Evolutionary conservation across 106 monocot species (phyloP).

Genomic region (Platanthera guangdongensis): DNA sequence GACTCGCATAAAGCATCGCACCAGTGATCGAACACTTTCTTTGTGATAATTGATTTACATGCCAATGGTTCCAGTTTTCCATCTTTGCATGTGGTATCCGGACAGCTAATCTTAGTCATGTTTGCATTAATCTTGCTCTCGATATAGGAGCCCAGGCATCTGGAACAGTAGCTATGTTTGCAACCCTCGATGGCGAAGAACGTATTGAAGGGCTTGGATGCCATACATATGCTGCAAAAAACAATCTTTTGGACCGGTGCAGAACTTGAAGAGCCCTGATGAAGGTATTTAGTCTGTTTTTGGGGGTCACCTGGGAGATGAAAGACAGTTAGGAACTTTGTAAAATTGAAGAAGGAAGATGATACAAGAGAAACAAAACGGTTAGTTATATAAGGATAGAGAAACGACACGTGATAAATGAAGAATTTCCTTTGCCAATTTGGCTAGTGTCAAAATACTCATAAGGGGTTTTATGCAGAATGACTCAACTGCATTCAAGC

Average conservation of each 20-base stretch:
- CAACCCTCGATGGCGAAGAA: slow-evolving; percentile 2
- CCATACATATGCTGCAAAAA: slow-evolving; percentile 11
- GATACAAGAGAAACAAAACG: background rate
- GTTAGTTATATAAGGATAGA: background rate
- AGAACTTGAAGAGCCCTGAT: background rate
- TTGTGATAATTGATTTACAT: slow-evolving; percentile 1
- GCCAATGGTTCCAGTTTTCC: background rate
- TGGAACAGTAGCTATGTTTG: slow-evolving; percentile 1
- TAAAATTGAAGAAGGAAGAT: too few relatives aligned
- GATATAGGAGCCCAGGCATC: slow-evolving; percentile 1
- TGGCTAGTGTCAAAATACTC: too few relatives aligned
- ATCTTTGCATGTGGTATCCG: slow-evolving; percentile 5
- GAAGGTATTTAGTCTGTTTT: background rate
- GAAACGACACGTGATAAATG: background rate
- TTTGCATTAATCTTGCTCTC: slow-evolving; percentile 5
- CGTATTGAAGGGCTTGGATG: background rate
- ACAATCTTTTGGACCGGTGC: background rate
- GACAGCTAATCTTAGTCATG: slow-evolving; percentile 1
- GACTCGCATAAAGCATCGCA: slow-evolving; percentile 3
- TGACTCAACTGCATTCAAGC: too few relatives aligned
- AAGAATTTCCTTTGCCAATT: too few relatives aligned
- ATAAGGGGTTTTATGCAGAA: too few relatives aligned
- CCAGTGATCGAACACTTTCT: slow-evolving; percentile 10
- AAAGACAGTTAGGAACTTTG: background rate
- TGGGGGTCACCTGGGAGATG: background rate